Evolutionary conservation across 345 rosid genomes (phyloP), one percentile per base, ranked within the genome.

Genomic region (Lepidium aucheri): DNA sequence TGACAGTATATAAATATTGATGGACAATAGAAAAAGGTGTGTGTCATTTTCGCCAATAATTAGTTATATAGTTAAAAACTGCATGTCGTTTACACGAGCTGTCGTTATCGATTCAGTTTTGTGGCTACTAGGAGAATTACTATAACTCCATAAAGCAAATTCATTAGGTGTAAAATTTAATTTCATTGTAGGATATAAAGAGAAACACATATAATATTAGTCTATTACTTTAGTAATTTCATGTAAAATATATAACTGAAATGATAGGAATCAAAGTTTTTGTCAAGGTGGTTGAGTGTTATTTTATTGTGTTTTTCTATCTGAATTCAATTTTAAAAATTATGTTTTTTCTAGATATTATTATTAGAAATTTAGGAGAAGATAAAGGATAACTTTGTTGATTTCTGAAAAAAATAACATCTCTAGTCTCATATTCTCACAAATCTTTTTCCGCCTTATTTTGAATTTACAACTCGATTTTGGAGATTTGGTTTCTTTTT

Each of bases 21-120:
- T 39, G 50, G 9, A 40, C 35, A n/a, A 14, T 41, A 30, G 7
- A 12, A 59, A 59, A 39, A 18, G 8, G 18, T 36, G 51, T 36
- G 51, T 36, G 50, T 63, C 75, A 34, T 49, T 68, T 47, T 68
- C 41, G 6, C 53, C 18, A 47, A 26, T 67, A 35, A 46, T 46
- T 34, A 57, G 65, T 35, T 68, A 22, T 57, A 2, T 28, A 58
- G 42, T 68, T 16, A 17, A 59, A 36, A 49, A 58, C 41, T 39
- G 34, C 59, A 49, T 59, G 51, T 36, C 63, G 43, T 47, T 63
- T 12, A 62, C 68, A 49, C 68, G 47, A 3, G 46, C 15, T 50
- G 28, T 63, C 68, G 35, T 63, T 38, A 49, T 35, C 57, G 9
- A 13, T 13, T 20, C 36, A 63, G 14, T 44, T 46, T 36, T 34